Evolutionary conservation across 2,329 filamentous ascomycete species (phyloP).

Genomic region (Aureobasidium leucospermi): DNA sequence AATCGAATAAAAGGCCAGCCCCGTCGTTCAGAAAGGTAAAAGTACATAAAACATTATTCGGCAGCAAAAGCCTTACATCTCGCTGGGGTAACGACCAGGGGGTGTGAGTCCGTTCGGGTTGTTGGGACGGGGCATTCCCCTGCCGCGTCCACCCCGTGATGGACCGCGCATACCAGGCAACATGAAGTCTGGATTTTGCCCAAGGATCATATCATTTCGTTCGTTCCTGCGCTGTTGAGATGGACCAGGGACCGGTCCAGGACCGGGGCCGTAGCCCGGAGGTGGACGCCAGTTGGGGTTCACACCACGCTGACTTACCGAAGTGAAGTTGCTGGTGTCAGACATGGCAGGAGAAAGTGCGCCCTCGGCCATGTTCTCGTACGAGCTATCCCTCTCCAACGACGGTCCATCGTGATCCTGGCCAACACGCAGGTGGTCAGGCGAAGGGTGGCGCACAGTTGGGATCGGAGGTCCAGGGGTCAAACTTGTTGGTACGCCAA

Average conservation of each 20-base stretch:
- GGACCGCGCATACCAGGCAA: slow-evolving; percentile 45
- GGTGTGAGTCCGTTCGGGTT: slow-evolving; percentile 23
- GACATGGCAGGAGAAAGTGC: slow-evolving; percentile 64
- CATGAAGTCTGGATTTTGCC: slow-evolving; percentile 79
- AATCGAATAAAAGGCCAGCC: slow-evolving; percentile 9
- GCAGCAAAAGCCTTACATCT: slow-evolving; percentile 8
- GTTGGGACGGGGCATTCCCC: slow-evolving; percentile 10
- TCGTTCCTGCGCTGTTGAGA: slow-evolving; percentile 36
- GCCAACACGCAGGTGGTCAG: background rate
- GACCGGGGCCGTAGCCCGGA: slow-evolving; percentile 31
- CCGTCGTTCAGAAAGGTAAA: background rate
- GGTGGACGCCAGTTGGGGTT: slow-evolving; percentile 74
- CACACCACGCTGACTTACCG: slow-evolving; percentile 77
- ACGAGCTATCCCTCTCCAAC: slow-evolving; percentile 40
- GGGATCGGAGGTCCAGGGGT: slow-evolving; percentile 19
- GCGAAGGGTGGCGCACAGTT: slow-evolving; percentile 16
- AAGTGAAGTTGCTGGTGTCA: slow-evolving; percentile 81
- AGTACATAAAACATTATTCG: slow-evolving; percentile 9
- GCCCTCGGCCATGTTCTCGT: slow-evolving; percentile 58
- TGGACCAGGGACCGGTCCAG: slow-evolving; percentile 14
- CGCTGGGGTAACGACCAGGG: slow-evolving; percentile 26
- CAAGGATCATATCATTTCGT: slow-evolving; percentile 65
- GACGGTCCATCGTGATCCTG: slow-evolving; percentile 15
- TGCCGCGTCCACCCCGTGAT: slow-evolving; percentile 23
- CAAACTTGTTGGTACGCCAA: slow-evolving; percentile 17